A percentile compares a stretch with the other conserved stretches of the same genome.
phyloP scores from a whole-genome alignment of 2,329 filamentous ascomycete genomes.

The Ophiocordyceps polyrhachis-furcata region DNA sequence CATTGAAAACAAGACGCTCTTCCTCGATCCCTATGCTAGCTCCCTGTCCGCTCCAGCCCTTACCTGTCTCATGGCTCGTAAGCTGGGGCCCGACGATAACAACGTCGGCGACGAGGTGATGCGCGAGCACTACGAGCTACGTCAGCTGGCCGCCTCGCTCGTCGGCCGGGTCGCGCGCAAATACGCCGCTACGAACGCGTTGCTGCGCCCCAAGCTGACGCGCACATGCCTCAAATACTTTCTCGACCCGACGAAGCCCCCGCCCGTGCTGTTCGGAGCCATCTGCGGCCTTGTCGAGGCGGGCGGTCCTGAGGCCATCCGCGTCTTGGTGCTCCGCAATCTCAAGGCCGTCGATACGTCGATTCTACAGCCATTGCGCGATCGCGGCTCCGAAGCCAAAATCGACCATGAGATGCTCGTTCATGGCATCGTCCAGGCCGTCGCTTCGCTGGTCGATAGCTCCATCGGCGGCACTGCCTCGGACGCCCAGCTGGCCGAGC shows the following conservation, averaged over 20 bases:
- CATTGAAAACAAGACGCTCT: slow-evolving; percentile 66
- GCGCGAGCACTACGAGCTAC: slow-evolving; percentile 55
- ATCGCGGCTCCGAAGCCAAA: slow-evolving; percentile 27
- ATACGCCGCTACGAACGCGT: slow-evolving; percentile 63
- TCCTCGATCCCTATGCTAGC: slow-evolving; percentile 42
- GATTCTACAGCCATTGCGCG: slow-evolving; percentile 31
- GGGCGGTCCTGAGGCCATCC: slow-evolving; percentile 44
- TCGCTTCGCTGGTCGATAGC: slow-evolving; percentile 23
- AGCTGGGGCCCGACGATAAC: slow-evolving; percentile 41
- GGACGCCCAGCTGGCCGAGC: slow-evolving; percentile 22
- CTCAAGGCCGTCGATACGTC: slow-evolving; percentile 33
- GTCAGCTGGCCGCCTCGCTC: slow-evolving; percentile 68
- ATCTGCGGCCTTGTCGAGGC: slow-evolving; percentile 63
- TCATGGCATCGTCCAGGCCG: slow-evolving; percentile 34
- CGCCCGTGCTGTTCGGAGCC: slow-evolving; percentile 76
- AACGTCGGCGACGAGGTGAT: slow-evolving; percentile 26
- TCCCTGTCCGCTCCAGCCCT: slow-evolving; percentile 69
- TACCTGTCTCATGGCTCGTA: slow-evolving; percentile 68
- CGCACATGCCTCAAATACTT: slow-evolving; percentile 88
- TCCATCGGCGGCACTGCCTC: slow-evolving; percentile 13
- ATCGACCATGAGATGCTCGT: slow-evolving; percentile 38
- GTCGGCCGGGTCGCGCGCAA: slow-evolving; percentile 63
- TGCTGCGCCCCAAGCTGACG: slow-evolving; percentile 72
- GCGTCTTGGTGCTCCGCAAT: slow-evolving; percentile 36
- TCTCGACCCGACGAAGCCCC: slow-evolving; percentile 66